phyloP scores from a whole-genome alignment of 495 filamentous ascomycete genomes.

The Talaromyces proteolyticus region DNA sequence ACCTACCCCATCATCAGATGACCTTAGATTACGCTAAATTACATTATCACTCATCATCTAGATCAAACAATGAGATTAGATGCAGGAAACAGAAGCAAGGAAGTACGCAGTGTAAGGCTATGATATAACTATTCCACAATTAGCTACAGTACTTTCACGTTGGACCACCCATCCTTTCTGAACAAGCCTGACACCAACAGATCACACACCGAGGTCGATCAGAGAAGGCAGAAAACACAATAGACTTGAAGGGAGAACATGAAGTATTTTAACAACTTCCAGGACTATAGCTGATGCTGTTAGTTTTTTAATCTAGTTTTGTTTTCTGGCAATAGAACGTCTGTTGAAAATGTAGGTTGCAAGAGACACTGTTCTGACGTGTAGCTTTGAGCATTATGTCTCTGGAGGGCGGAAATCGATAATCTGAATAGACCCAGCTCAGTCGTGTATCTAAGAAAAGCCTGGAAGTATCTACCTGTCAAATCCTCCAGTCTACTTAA shows the following conservation, averaged over 20 bases:
- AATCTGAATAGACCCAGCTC: too few species aligned
- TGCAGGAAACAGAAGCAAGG: background rate
- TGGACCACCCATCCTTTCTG: background rate
- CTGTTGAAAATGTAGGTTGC: background rate
- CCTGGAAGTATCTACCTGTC: too few species aligned
- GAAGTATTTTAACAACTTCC: background rate
- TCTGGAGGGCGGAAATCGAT: too few species aligned
- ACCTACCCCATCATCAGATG: too few species aligned
- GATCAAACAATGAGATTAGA: background rate
- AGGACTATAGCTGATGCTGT: too few species aligned
- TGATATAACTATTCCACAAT: background rate
- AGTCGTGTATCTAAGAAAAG: too few species aligned
- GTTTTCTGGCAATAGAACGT: background rate
- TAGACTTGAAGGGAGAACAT: conserved; percentile 1
- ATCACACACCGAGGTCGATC: conserved; percentile 1
- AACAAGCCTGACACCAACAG: background rate
- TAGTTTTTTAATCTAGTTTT: background rate
- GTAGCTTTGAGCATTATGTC: too few species aligned
- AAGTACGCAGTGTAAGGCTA: background rate
- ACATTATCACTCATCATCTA: too few species aligned
- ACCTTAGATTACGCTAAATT: too few species aligned
- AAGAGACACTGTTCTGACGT: background rate
- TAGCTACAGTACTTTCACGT: background rate
- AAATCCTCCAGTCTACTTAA: too few species aligned
- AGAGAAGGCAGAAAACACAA: conserved; percentile 1